Evolutionary conservation across 2,329 filamentous ascomycete genomes (phyloP), one percentile per base, ranked within the genome.

Genomic region (Aspergillus felis): DNA sequence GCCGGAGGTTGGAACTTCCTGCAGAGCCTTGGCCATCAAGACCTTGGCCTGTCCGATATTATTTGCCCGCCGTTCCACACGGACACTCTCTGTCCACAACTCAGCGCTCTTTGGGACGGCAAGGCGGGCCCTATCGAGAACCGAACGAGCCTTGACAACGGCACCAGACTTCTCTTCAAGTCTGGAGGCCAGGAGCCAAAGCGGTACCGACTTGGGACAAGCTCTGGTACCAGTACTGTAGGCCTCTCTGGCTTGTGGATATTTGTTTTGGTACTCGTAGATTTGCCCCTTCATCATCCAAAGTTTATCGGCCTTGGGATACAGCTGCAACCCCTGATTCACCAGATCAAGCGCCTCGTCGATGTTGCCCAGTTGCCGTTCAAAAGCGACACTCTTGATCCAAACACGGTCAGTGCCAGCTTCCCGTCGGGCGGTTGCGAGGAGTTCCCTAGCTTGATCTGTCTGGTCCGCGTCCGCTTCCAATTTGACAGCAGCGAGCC

Each of bases 231-330:
- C 94, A 4, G 90, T 88, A 58, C 85, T 86, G 75, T 94, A 97
- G 0, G 93, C 92, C 72, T 97, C 92, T 50, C 94, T 86, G 3
- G 94, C 94, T 74, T 94, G 90, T 0, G 89, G 87, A 14, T 89
- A 78, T 76, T 91, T 92, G 66, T 84, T 87, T 50, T 92, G 83
- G 47, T 87, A 84, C 70, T 97, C 90, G 80, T 99, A 99, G 61
- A 97, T 94, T 71, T 99, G 94, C 0, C 95, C 94, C 77, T 99
- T 99, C 80, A 96, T 90, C 90, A 97, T 97, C 88, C 93, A 97
- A 25, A 99, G 82, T 76, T 97, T 97, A 53, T 91, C 83, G 12
- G 89, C 86, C 48, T 87, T 84, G 0, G 94, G 93, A 78, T 96
- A 99, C 9, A 91, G 83, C 63, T 92, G 88, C 38, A 99, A 79